Percentiles rank a stretch among this genome's conserved stretches.
Evolutionary conservation across 2,329 filamentous ascomycete species (phyloP).

Genomic region (Diaporthe citriasiana): DNA sequence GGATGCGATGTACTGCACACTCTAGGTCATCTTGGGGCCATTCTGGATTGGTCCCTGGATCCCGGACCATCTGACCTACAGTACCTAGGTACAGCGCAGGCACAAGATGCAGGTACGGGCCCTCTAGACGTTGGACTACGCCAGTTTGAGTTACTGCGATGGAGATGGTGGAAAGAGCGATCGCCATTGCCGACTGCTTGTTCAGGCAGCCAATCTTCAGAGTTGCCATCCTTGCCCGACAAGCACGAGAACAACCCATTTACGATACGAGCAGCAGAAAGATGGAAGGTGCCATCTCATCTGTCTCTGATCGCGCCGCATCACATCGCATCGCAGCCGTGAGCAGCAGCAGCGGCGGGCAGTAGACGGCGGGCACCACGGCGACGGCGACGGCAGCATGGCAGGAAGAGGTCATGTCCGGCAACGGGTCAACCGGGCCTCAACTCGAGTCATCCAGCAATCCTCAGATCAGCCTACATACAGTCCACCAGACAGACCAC

Average conservation of each 20-base stretch:
- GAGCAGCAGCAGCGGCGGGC: not conserved
- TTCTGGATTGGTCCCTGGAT: constrained; percentile 14
- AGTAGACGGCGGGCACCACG: not conserved
- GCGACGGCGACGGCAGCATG: not conserved
- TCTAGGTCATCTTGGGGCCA: not conserved
- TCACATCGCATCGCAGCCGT: not conserved
- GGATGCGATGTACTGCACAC: not conserved
- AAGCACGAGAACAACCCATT: not conserved
- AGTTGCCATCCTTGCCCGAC: not conserved
- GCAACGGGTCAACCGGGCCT: not conserved
- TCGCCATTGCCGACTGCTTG: constrained; percentile 29
- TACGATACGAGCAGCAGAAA: constrained; percentile 13
- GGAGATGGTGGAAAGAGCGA: constrained; percentile 24
- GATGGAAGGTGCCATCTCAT: not conserved
- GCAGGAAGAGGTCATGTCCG: constrained; percentile 4
- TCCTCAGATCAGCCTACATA: not conserved
- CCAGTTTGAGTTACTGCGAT: constrained; percentile 12
- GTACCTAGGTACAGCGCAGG: not conserved
- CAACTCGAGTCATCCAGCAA: constrained; percentile 12
- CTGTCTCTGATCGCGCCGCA: not conserved
- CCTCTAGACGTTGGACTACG: not conserved
- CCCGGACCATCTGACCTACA: constrained; percentile 16
- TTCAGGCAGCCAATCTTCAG: constrained; percentile 20
- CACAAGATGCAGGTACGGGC: constrained; percentile 43
- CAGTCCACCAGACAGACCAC: not conserved